Evolutionary conservation across 306 rosid species (phyloP).

Genomic region (Lathyrus oleraceus): DNA sequence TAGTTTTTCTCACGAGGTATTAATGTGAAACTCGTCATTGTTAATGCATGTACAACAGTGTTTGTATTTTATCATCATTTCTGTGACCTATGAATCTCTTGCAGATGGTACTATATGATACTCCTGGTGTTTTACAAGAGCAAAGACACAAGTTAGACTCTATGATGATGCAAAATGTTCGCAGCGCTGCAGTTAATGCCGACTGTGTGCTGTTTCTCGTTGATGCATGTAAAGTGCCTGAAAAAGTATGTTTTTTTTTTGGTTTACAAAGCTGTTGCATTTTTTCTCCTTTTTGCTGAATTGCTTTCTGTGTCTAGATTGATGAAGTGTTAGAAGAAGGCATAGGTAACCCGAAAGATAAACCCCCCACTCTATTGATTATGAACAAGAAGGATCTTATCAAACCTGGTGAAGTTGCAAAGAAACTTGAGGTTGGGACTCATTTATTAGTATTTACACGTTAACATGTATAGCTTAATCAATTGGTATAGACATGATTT

Average conservation of each 20-base stretch:
- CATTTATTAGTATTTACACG: slow-evolving; percentile 38
- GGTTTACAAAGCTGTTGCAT: slow-evolving; percentile 26
- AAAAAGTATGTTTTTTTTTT: slow-evolving; percentile 69
- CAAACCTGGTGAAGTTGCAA: slow-evolving; percentile 96
- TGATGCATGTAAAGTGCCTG: slow-evolving; percentile 94
- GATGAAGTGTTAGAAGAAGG: slow-evolving; percentile 90
- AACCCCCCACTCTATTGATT: slow-evolving; percentile 73
- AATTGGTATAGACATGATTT: slow-evolving; percentile 15
- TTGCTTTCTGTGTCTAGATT: slow-evolving; percentile 56
- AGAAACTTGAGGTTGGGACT: slow-evolving; percentile 84
- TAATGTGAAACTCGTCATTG: background rate
- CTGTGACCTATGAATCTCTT: slow-evolving; percentile 36
- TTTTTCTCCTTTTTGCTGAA: slow-evolving; percentile 30
- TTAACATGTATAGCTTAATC: slow-evolving; percentile 29
- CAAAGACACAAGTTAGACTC: slow-evolving; percentile 89
- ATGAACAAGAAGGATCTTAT: slow-evolving; percentile 92
- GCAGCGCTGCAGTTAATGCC: slow-evolving; percentile 80
- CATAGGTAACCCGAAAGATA: slow-evolving; percentile 56
- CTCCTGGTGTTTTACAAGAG: slow-evolving; percentile 93
- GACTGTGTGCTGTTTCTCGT: slow-evolving; percentile 95
- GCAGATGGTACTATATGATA: slow-evolving; percentile 93
- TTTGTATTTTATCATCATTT: slow-evolving; percentile 20
- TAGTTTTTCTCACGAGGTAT: slow-evolving; percentile 13
- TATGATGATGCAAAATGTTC: slow-evolving; percentile 98
- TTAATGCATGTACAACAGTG: slow-evolving; percentile 5